Evolutionary conservation across 495 filamentous ascomycete genomes (phyloP), one percentile per base, ranked within the genome.

Genomic region (Poronia punctata): DNA sequence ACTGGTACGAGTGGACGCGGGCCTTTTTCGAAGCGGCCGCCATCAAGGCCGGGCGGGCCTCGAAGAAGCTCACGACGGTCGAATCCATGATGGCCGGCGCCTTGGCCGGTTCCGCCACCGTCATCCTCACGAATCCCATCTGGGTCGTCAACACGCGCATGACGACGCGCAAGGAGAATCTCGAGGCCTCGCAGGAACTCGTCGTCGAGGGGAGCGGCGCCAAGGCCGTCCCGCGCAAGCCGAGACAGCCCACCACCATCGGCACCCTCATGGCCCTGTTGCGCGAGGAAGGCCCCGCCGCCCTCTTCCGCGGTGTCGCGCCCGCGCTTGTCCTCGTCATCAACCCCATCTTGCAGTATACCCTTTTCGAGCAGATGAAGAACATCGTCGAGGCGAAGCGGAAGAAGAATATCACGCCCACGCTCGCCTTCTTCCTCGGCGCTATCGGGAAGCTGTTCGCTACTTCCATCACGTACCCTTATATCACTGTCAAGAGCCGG

Each of bases 1-100:
- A 99, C 67, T 99, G 92, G 86, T 99, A 96, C 68, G 92, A 99
- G 68, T 97, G 87, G 84, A 90, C 89, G 38, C 83, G 92, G 16
- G 72, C 85, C 29, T 81, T 80, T 51, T 95, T 97, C 64, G 86
- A 94, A 61, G 77, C 78, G 26, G 86, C 89, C 9, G 87, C 88
- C 21, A 52, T 70, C 22, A 78, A 78, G 50, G 62, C 84, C 30
- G 84, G 86, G n/a, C 80, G 88, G 26, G 73, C 78, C 21, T 83
- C 79, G 22, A 82, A 79, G 60, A 89, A 86, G 54, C 80, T 98
- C 52, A 92, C 86, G 18, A 89, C 92, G 0, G 49, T 88, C 31
- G 90, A 98, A 64, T 79, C 79, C 42, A 98, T 98, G 78, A 80
- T 90, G 49, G 88, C 93, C 2, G 92, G 92, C 27, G 92, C 93